phyloP scores from a whole-genome alignment of 192 early-diverging fungal species.

The Chytriomyces sp. region DNA sequence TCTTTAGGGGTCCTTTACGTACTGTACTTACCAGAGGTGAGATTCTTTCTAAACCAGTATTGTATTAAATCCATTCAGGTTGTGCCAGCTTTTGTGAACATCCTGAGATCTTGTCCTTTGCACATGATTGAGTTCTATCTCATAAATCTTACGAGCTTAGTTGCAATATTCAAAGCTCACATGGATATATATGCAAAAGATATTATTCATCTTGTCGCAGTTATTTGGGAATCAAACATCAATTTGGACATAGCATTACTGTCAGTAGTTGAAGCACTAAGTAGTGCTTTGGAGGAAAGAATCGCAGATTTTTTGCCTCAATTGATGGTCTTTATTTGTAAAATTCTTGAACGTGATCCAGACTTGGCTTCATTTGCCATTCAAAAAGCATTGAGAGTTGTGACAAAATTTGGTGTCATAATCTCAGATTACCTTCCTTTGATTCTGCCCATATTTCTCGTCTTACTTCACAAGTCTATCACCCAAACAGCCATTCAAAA shows the following conservation, averaged over 20 bases:
- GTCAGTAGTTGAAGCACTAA: constrained; percentile 74
- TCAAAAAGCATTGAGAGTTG: neutral
- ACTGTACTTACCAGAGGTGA: constrained; percentile 70
- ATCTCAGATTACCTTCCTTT: neutral
- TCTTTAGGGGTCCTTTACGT: constrained; percentile 72
- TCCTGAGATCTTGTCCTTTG: constrained; percentile 72
- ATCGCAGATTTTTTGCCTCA: constrained; percentile 53
- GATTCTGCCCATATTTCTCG: neutral
- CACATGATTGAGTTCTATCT: constrained; percentile 81
- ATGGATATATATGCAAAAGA: constrained; percentile 73
- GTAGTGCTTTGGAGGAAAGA: constrained; percentile 72
- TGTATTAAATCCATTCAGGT: constrained; percentile 49
- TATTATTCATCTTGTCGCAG: constrained; percentile 70
- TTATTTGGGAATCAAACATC: constrained; percentile 57
- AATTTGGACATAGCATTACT: constrained; percentile 74
- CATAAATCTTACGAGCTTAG: constrained; percentile 71
- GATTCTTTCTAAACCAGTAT: constrained; percentile 32
- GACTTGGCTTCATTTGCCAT: neutral
- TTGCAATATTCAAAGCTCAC: constrained; percentile 72
- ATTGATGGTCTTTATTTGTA: neutral
- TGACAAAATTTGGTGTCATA: neutral
- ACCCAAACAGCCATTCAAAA: constrained; percentile 9
- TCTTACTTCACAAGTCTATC: neutral
- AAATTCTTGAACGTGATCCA: neutral
- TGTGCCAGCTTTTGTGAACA: constrained; percentile 73